A percentile compares a stretch with the other conserved stretches of the same genome.
Conservation (phyloP, 306 rosid species). For the Senna siamea region DNA sequence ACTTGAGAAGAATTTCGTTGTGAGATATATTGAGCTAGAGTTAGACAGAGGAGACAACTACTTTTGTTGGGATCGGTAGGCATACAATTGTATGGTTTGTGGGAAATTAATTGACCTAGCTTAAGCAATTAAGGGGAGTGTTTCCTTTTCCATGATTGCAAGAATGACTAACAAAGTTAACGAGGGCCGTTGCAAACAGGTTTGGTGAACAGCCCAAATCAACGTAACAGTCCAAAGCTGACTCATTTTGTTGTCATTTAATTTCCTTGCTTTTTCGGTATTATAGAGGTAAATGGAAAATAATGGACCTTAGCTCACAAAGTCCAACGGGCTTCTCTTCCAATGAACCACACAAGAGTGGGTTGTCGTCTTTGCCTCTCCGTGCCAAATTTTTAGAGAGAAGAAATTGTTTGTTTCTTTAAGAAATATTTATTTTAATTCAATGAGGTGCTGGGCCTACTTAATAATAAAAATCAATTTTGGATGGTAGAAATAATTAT, state of each 20-base stretch:
- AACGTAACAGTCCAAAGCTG: slow-evolving; percentile 22
- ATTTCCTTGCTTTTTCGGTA: too few relatives aligned
- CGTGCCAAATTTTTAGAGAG: too few relatives aligned
- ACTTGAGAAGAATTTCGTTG: slow-evolving; percentile 24
- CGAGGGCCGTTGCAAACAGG: slow-evolving; percentile 24
- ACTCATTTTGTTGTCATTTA: too few relatives aligned
- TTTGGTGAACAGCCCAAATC: slow-evolving; percentile 31
- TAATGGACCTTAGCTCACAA: neutral
- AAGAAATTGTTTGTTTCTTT: too few relatives aligned
- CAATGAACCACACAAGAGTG: neutral
- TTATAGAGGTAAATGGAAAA: neutral
- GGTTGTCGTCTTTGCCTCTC: neutral
- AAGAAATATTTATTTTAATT: too few relatives aligned
- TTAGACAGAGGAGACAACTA: slow-evolving; percentile 25
- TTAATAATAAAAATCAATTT: too few relatives aligned
- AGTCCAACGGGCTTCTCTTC: neutral
- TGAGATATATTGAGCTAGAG: slow-evolving; percentile 15
- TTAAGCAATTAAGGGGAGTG: slow-evolving; percentile 15
- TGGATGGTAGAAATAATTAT: too few relatives aligned
- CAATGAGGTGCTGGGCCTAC: too few relatives aligned
- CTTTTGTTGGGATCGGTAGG: slow-evolving; percentile 15
- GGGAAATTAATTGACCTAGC: slow-evolving; percentile 35
- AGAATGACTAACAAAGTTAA: neutral
- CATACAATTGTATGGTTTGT: slow-evolving; percentile 9
- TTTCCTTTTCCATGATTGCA: slow-evolving; percentile 40